These are phyloP conservation scores for Triangularia setosa DNA, from an alignment of 2,329 filamentous ascomycete species.

Conservation along the genomic window DNA sequence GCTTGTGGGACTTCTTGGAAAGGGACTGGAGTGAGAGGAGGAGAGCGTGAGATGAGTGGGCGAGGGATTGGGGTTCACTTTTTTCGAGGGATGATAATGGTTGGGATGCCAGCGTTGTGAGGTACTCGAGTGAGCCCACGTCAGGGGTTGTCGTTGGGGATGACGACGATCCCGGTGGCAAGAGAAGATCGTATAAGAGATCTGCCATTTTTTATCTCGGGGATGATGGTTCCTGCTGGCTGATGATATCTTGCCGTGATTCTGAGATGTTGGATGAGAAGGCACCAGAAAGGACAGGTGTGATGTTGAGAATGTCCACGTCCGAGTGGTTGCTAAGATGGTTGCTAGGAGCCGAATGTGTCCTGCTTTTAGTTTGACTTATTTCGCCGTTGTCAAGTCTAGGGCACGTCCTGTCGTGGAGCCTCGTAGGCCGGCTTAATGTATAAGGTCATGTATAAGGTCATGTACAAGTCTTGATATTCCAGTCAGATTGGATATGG, in stretches of 20 bases:
- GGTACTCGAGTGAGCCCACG: constrained; percentile 62
- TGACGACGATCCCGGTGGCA: constrained; percentile 28
- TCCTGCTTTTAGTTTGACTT: no score
- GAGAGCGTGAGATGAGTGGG: constrained; percentile 74
- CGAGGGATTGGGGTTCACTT: constrained; percentile 74
- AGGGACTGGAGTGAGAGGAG: constrained; percentile 81
- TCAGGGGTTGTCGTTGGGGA: constrained; percentile 36
- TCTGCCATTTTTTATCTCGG: constrained; percentile 54
- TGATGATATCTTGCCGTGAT: neutral
- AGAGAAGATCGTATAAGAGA: constrained; percentile 69
- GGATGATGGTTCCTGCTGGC: neutral
- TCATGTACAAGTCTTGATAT: neutral
- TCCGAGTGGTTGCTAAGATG: no score
- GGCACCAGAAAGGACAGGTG: no score
- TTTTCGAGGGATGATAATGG: constrained; percentile 68
- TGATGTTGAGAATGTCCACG: no score
- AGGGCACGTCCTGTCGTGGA: neutral
- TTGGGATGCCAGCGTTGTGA: constrained; percentile 72
- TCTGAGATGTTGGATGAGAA: neutral
- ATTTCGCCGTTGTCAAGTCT: neutral
- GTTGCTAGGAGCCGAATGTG: no score
- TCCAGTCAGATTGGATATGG: no score
- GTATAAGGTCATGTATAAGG: neutral
- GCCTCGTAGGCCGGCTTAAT: neutral
- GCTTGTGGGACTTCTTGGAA: constrained; percentile 83